A percentile compares a stretch with the other conserved stretches of the same genome.
Conservation (phyloP, 768 basidiomycete species). For the Lactarius tabidus region DNA sequence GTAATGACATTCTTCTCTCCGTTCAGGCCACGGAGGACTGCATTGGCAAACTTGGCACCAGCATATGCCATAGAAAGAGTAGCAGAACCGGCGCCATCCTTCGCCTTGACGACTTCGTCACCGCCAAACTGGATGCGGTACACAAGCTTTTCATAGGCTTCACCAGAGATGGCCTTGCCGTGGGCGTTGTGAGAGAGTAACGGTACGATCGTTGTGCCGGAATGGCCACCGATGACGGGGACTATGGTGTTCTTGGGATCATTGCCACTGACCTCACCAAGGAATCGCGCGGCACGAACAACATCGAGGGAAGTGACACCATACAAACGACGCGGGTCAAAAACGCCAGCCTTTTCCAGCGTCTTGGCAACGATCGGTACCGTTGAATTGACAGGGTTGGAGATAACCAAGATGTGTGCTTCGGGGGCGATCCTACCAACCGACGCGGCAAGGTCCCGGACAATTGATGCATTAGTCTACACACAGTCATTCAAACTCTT, state of each 20-base stretch:
- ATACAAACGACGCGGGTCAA: slow-evolving; percentile 84
- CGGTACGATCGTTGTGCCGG: slow-evolving; percentile 95
- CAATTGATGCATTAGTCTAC: slow-evolving; percentile 96
- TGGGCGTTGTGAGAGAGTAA: slow-evolving; percentile 78
- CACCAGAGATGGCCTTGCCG: slow-evolving; percentile 71
- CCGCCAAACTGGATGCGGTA: slow-evolving; percentile 96
- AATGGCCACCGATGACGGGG: slow-evolving; percentile 94
- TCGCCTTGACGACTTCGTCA: slow-evolving; percentile 98
- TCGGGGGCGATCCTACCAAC: slow-evolving; percentile 82
- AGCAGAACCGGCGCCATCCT: slow-evolving; percentile 79
- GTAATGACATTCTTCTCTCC: slow-evolving; percentile 69
- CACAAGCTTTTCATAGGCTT: slow-evolving; percentile 72
- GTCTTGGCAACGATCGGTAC: slow-evolving; percentile 95
- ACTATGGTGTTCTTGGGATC: slow-evolving; percentile 65
- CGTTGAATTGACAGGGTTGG: slow-evolving; percentile 98
- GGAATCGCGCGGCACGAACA: slow-evolving; percentile 92
- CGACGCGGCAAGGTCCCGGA: slow-evolving; percentile 89
- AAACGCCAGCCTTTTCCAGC: slow-evolving; percentile 88
- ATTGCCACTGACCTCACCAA: slow-evolving; percentile 61
- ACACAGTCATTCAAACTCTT: slow-evolving; percentile 6
- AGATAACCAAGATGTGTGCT: slow-evolving; percentile 95
- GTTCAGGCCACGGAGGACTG: slow-evolving; percentile 55
- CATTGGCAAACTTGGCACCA: slow-evolving; percentile 65
- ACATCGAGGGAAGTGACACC: slow-evolving; percentile 99
- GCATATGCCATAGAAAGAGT: slow-evolving; percentile 79